These are phyloP conservation scores for Plantago elongata DNA, from an alignment of 257 asterid species.

Conservation along the genomic window DNA sequence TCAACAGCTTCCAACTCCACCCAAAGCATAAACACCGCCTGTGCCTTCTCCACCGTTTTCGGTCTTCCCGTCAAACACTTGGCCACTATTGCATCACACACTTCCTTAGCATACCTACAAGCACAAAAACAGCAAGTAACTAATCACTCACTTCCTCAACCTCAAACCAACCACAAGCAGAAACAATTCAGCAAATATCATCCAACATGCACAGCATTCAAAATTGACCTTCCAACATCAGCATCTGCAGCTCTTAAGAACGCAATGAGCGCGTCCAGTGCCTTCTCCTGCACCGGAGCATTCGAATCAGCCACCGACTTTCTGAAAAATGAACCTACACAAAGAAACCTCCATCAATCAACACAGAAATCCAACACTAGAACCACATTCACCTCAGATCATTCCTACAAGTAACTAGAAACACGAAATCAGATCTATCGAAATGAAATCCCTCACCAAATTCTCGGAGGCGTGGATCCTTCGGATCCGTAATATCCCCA, in stretches of 20 bases:
- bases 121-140: slow-evolving; percentile 8
- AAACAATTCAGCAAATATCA: background rate
- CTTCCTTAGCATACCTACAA: slow-evolving; percentile 83
- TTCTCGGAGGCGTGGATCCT: slow-evolving; percentile 92
- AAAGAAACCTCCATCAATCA: slow-evolving; percentile 19
- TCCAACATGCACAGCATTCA: background rate
- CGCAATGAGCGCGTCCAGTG: slow-evolving; percentile 91
- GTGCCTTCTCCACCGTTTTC: slow-evolving; percentile 97
- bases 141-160: background rate
- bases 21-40: slow-evolving; percentile 80
- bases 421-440: slow-evolving; percentile 49
- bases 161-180: background rate
- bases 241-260: slow-evolving; percentile 91
- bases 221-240: slow-evolving; percentile 78
- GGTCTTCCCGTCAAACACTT: slow-evolving; percentile 97
- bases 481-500: slow-evolving; percentile 87
- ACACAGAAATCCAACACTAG: slow-evolving; percentile 8
- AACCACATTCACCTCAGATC: slow-evolving; percentile 39
- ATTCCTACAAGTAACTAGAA: slow-evolving; percentile 20
- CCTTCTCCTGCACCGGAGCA: slow-evolving; percentile 99
- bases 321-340: slow-evolving; percentile 73
- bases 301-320: slow-evolving; percentile 83
- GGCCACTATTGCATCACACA: slow-evolving; percentile 88
- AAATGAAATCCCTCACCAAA: slow-evolving; percentile 55
- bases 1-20: slow-evolving; percentile 96